phyloP scores from a whole-genome alignment of 257 asterid species.

The Lantana camara region DNA sequence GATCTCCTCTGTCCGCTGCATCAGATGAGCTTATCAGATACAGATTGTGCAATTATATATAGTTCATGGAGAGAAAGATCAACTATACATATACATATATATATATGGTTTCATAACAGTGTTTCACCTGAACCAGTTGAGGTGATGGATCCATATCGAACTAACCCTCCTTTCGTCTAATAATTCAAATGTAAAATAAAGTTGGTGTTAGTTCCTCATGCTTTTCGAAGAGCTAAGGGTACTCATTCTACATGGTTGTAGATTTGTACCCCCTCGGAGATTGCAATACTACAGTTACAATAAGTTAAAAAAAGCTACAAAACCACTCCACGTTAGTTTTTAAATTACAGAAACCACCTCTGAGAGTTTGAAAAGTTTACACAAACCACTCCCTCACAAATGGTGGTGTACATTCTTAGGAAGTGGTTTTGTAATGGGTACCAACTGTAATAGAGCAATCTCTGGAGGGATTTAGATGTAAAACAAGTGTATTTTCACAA shows the following conservation, averaged over 20 bases:
- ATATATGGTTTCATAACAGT: conserved; percentile 3
- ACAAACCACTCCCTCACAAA: too few species aligned
- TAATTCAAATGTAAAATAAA: conserved; percentile 7
- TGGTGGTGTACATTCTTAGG: too few species aligned
- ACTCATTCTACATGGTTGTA: not conserved
- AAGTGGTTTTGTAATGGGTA: too few species aligned
- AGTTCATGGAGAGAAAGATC: not conserved
- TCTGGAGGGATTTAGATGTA: too few species aligned
- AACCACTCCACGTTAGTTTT: too few species aligned
- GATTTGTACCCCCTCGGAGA: too few species aligned
- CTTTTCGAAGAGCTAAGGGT: not conserved
- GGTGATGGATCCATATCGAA: conserved; percentile 68
- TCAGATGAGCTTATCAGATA: conserved; percentile 28
- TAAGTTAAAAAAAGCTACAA: too few species aligned
- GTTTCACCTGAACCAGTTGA: conserved; percentile 73
- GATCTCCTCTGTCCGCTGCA: conserved; percentile 88
- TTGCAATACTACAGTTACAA: too few species aligned
- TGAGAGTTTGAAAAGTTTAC: too few species aligned
- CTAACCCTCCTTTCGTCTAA: conserved; percentile 59
- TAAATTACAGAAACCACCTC: too few species aligned
- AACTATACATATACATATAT: not conserved
- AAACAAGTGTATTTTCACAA: not conserved
- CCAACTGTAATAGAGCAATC: too few species aligned
- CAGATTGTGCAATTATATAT: not conserved
- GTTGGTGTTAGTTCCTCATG: conserved; percentile 4